These are phyloP conservation scores for Nigrograna mackinnonii DNA, from an alignment of 2,329 filamentous ascomycete genomes.

Conservation along the genomic window DNA sequence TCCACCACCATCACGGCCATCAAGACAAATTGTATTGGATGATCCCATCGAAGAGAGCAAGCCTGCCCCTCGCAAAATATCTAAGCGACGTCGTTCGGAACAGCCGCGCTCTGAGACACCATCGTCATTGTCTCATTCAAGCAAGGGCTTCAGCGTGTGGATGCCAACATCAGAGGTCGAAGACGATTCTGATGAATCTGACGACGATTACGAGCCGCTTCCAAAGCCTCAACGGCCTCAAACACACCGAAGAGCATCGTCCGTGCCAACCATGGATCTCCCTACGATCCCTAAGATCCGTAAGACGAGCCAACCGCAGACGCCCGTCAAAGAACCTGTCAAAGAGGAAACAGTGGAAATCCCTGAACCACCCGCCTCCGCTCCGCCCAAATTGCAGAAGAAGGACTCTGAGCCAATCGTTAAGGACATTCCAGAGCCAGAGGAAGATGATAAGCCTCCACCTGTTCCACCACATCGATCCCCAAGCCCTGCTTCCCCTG, in stretches of 20 bases:
- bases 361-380: constrained; percentile 25
- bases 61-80: constrained; percentile 31
- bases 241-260: constrained; percentile 50
- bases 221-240: constrained; percentile 30
- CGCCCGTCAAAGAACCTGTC: constrained; percentile 24
- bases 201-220: constrained; percentile 28
- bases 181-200: constrained; percentile 29
- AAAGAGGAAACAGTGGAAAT: constrained; percentile 10
- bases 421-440: constrained; percentile 14
- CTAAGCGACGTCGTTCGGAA: constrained; percentile 27
- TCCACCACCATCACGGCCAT: constrained; percentile 26
- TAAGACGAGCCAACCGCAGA: constrained; percentile 44
- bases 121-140: constrained; percentile 27
- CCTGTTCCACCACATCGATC: constrained; percentile 56
- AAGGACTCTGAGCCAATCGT: constrained; percentile 14
- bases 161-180: constrained; percentile 46
- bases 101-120: constrained; percentile 24
- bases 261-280: constrained; percentile 50
- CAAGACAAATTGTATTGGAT: constrained; percentile 39
- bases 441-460: constrained; percentile 34
- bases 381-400: constrained; percentile 33
- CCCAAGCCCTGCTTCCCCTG: constrained; percentile 54
- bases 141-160: constrained; percentile 54
- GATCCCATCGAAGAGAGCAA: constrained; percentile 25
- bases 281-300: constrained; percentile 50